Conservation (phyloP, 1,284 basidiomycete genomes). For the Cryptococcus sp. region DNA sequence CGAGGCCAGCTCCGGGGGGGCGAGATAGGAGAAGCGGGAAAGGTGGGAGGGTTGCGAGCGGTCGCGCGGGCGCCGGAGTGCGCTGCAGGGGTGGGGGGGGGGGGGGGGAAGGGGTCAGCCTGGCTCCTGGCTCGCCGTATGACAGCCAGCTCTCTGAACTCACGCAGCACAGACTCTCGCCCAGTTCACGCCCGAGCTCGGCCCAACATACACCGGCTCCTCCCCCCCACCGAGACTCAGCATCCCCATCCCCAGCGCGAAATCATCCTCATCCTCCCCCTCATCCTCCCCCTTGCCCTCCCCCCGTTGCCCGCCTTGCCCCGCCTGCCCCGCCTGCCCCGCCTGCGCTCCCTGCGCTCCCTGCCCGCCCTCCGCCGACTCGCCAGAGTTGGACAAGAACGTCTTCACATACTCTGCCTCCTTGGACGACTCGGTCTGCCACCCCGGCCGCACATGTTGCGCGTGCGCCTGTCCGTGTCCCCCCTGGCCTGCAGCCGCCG, state of each 20-base stretch:
- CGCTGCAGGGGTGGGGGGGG: conserved; percentile 15
- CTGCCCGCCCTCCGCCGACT: neutral
- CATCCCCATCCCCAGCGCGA: conserved; percentile 27
- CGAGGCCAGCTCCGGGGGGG: conserved; percentile 26
- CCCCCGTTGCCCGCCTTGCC: neutral
- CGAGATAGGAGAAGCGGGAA: conserved; percentile 28
- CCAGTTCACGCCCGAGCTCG: conserved; percentile 34
- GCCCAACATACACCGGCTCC: conserved; percentile 34
- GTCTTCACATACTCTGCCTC: no score
- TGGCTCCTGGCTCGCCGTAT: neutral
- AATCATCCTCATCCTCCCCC: conserved; percentile 25
- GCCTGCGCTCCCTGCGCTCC: conserved; percentile 1
- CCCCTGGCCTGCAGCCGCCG: no score
- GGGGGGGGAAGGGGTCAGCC: neutral
- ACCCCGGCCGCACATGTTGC: no score
- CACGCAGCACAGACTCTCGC: conserved; percentile 33
- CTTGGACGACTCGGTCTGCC: no score
- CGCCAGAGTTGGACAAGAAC: no score
- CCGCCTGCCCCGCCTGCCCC: no score
- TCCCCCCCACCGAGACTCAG: conserved; percentile 26
- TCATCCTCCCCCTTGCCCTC: conserved; percentile 6
- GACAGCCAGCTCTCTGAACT: no score
- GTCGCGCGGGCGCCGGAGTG: conserved; percentile 21
- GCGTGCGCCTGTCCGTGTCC: no score
- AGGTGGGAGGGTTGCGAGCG: conserved; percentile 17